Percentiles rank a stretch among this genome's conserved stretches.
Evolutionary conservation across 2,329 filamentous ascomycete genomes (phyloP).

Genomic region (Lasiodiplodia gonubiensis): DNA sequence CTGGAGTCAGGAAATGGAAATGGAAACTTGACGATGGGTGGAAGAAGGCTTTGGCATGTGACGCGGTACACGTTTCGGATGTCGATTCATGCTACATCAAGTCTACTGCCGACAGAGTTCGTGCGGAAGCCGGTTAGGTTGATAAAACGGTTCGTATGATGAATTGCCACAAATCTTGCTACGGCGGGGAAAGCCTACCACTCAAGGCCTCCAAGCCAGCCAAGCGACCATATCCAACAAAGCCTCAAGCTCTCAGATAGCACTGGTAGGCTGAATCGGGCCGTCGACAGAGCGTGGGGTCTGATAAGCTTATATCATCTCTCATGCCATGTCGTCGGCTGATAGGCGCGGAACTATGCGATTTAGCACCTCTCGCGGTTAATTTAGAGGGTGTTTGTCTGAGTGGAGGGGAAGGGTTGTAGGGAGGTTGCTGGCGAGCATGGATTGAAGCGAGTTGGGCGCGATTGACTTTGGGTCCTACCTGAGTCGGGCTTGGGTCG

Average conservation of each 20-base stretch:
- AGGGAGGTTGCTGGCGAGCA: constrained; percentile 3
- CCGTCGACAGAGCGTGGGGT: not conserved
- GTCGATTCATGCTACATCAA: not conserved
- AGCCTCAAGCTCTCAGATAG: not conserved
- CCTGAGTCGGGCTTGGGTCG: not conserved
- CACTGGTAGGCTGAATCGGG: not conserved
- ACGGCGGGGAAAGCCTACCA: not conserved
- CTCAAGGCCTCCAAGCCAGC: not conserved
- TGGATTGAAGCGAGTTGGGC: not conserved
- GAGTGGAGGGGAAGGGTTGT: not conserved
- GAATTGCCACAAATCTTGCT: not conserved
- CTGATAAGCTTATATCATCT: not conserved
- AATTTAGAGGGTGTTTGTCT: not conserved
- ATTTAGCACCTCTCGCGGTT: not conserved
- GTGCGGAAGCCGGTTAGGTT: not conserved
- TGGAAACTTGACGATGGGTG: not conserved
- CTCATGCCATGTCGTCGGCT: not conserved
- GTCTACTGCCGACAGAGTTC: not conserved
- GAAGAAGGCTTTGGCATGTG: not conserved
- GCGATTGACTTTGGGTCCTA: not conserved
- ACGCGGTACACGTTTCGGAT: not conserved
- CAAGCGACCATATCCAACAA: not conserved
- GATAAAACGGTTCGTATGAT: not conserved
- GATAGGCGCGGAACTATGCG: not conserved
- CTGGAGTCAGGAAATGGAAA: not conserved